Evolutionary conservation across 1,284 basidiomycete species (phyloP).

Genomic region (Athelia psychrophila): DNA sequence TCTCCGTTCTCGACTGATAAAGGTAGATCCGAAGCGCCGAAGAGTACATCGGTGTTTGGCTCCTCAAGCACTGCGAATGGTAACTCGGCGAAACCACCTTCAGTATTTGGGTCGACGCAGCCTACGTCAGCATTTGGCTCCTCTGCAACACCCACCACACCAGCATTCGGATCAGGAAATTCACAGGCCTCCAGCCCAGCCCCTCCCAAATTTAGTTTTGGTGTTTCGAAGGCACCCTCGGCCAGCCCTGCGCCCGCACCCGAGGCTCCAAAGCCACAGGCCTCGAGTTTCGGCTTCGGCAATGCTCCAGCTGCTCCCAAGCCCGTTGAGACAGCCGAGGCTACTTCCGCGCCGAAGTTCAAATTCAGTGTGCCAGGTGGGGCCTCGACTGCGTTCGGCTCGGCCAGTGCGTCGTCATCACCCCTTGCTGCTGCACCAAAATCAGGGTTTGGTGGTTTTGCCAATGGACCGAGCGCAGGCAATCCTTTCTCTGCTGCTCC

Average conservation of each 20-base stretch:
- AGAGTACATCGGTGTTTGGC: not conserved
- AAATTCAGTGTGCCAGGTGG: not conserved
- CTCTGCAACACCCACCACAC: not conserved
- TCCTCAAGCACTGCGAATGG: constrained; percentile 10
- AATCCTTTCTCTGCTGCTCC: constrained; percentile 19
- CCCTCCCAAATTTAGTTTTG: constrained; percentile 26
- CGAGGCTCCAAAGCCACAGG: constrained; percentile 3
- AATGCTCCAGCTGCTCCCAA: constrained; percentile 8
- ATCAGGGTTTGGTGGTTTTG: not conserved
- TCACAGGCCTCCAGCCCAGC: constrained; percentile 11
- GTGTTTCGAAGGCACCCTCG: constrained; percentile 4
- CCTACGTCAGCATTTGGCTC: constrained; percentile 7
- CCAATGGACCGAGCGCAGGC: not conserved
- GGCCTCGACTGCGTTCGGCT: not conserved
- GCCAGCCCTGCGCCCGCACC: constrained; percentile 9
- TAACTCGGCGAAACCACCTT: constrained; percentile 10
- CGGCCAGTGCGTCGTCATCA: not conserved
- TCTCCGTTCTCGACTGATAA: not conserved
- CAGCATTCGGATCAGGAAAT: constrained; percentile 6
- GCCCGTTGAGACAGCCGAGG: constrained; percentile 5
- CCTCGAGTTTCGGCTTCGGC: constrained; percentile 1
- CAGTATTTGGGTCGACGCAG: constrained; percentile 9
- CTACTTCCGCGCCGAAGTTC: constrained; percentile 1
- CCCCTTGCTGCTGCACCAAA: constrained; percentile 1
- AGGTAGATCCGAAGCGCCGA: not conserved